A percentile compares a stretch with the other conserved stretches of the same genome.
phyloP scores from a whole-genome alignment of 2,329 filamentous ascomycete species.

The Ceratocystis colombiana region DNA sequence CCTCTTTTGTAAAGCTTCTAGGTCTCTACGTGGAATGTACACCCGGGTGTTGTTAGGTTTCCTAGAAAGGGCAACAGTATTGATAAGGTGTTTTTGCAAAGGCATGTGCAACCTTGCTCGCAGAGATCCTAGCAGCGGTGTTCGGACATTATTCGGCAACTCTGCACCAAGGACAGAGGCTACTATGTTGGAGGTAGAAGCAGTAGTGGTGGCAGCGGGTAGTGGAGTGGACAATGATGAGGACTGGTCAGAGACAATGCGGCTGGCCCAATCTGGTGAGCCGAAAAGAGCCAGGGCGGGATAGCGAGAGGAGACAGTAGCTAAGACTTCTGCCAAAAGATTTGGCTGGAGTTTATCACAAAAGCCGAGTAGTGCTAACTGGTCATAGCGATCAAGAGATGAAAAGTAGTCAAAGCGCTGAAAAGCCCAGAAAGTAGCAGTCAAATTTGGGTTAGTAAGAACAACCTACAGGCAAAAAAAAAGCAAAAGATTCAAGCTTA shows the following conservation, averaged over 20 bases:
- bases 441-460: constrained; percentile 22
- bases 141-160: constrained; percentile 15
- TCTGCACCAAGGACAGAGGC: neutral
- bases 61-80: constrained; percentile 22
- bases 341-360: constrained; percentile 37
- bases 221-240: neutral
- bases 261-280: constrained; percentile 35
- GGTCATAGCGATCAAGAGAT: constrained; percentile 33
- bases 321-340: constrained; percentile 36
- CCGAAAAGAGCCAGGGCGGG: constrained; percentile 38
- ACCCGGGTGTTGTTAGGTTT: constrained; percentile 11
- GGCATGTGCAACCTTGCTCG: constrained; percentile 16
- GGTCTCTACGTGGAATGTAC: constrained; percentile 20
- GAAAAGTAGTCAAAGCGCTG: constrained; percentile 37
- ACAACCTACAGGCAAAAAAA: neutral
- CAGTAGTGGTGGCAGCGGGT: neutral
- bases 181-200: too few species aligned
- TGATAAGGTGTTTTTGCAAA: constrained; percentile 20
- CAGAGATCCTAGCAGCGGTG: constrained; percentile 11
- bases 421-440: neutral
- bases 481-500: neutral
- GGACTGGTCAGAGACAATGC: neutral
- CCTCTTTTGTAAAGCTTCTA: constrained; percentile 14
- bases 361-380: constrained; percentile 36
- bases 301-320: constrained; percentile 37